Evolutionary conservation across 106 monocot genomes (phyloP).

Genomic region (Narthecium ossifragum): DNA sequence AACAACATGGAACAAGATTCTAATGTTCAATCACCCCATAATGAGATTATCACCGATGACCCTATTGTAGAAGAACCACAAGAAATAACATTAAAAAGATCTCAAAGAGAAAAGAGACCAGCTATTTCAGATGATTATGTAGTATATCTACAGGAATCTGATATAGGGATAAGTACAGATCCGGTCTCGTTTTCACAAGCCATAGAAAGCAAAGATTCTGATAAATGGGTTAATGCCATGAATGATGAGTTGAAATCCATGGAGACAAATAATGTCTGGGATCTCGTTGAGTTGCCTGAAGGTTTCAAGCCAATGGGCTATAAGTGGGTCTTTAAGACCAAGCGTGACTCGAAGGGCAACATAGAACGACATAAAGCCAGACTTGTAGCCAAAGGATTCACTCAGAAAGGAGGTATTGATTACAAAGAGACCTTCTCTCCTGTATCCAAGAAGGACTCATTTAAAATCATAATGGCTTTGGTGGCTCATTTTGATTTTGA

Average conservation of each 20-base stretch:
- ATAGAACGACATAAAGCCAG: background rate
- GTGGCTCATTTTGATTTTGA: slow-evolving; percentile 3
- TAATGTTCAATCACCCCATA: background rate
- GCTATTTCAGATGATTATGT: slow-evolving; percentile 2
- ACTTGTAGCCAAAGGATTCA: slow-evolving; percentile 1
- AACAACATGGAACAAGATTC: background rate
- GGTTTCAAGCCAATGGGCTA: background rate
- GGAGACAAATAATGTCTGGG: background rate
- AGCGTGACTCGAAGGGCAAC: background rate
- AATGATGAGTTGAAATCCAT: slow-evolving; percentile 5
- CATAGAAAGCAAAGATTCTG: background rate
- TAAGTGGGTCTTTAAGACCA: slow-evolving; percentile 2
- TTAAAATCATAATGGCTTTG: background rate
- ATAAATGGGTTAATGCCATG: slow-evolving; percentile 1
- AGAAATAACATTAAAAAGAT: background rate
- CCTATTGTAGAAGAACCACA: background rate
- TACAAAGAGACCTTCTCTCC: background rate
- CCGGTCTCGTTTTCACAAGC: slow-evolving; percentile 5
- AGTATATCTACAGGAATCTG: background rate
- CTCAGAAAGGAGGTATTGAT: background rate
- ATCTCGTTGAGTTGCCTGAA: background rate
- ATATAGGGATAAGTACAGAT: background rate
- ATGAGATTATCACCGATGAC: background rate
- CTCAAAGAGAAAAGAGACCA: background rate
- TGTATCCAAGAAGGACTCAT: background rate